Evolutionary conservation across 2,329 filamentous ascomycete genomes (phyloP), one percentile per base, ranked within the genome.

Genomic region (Ophiostoma montium): DNA sequence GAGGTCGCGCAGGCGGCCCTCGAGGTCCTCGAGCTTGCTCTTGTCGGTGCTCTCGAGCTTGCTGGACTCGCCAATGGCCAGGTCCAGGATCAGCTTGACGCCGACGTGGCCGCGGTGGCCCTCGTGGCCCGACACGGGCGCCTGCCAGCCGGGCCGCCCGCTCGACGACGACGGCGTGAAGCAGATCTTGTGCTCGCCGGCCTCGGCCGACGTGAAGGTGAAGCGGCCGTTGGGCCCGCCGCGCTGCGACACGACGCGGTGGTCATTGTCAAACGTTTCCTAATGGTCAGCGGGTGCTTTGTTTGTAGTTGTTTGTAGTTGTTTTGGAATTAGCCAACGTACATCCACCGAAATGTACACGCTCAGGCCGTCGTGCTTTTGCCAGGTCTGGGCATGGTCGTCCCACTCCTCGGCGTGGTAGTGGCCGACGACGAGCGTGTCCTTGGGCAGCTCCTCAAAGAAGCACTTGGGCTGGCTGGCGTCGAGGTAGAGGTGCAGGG

Each of bases 241-340:
- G 53, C 83, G 82, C 67, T 95, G 87, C 56, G 82, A 86, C 55
- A 96, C 86, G 54, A 98, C 85, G 55, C 89, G 88, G 76, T 98
- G 92, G 72, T 96, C 84, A 67, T 94, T 90, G 75, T 96, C 89
- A 68, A 98, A 98, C 61, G 84, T 77, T 72, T 98, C 92, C 77
- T 84, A 39, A 23, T 15, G 42, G n/a, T 35, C 42, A 12, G 16
- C 10, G 3, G n/a, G n/a, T n/a, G n/a, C n/a, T n/a, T n/a, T n/a
- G n/a, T n/a, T n/a, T n/a, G n/a, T n/a, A n/a, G n/a, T n/a, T n/a
- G n/a, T n/a, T n/a, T n/a, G n/a, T n/a, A n/a, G n/a, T n/a, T n/a
- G n/a, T n/a, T n/a, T n/a, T n/a, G n/a, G n/a, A 16, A 10, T 8
- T 35, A 42, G 23, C 18, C 5, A 32, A 66, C 74, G 39, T 70